Base-by-base conservation (phyloP, 768 basidiomycete species). In the Artomyces pyxidatus region DNA sequence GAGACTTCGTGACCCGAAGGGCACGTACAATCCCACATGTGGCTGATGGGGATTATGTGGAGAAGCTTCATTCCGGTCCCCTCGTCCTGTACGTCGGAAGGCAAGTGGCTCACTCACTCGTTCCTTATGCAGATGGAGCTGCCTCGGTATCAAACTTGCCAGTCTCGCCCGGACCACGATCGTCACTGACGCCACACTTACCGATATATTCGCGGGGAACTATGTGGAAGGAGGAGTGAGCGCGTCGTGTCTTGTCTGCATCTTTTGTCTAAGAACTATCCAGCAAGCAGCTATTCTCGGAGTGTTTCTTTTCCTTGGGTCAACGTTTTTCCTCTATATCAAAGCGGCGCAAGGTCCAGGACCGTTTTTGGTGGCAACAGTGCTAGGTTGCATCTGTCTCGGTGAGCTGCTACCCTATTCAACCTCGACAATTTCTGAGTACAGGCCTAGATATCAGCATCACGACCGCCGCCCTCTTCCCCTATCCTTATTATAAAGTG, bases 301-400 rank as follows among this genome's bases (percentile, higher is more conserved):
- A 2, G 64, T 80, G 23, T 88, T 85, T 55, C 65, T 89, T 7
- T 84, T 83, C 58, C 22, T 81, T 3, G 84, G 83, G 4, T 76
- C 70, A 48, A 65, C 67, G 0, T 65, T 78, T 50, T 72, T 86
- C 48, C 57, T 84, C 17, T 87, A 74, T 59, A 57, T 85, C 45
- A 81, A 73, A 58, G 79, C 78, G 1, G 68, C 76, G 21, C 58
- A 74, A 53, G 79, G 83, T 2, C 82, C 83, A 0, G 80, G 84
- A 1, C 84, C 83, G 0, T 81, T 80, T 57, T 60, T 75, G 1
- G 70, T 80, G 47, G 73, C 81, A 0, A 67, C 63, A 19, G 61
- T 85, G 9, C 72, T 88, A 25, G 76, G 69, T 9, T 85, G 81
- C 60, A 74, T 87, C 30, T 72, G 73, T 55, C 46, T 83, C 6